phyloP scores from a whole-genome alignment of 192 early-diverging fungal genomes.

The Coemansia sp. region DNA sequence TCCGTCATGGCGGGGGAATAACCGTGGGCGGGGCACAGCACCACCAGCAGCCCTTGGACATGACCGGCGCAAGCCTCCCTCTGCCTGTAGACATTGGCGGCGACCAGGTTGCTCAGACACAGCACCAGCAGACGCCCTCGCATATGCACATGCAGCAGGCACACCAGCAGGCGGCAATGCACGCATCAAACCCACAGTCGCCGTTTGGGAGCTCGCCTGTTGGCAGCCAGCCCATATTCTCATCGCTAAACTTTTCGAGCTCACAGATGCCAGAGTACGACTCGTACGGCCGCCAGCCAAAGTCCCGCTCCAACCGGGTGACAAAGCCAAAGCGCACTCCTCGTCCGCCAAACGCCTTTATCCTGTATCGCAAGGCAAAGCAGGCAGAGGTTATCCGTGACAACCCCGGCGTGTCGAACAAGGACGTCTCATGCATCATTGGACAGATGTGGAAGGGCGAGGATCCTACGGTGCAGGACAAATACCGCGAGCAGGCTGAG shows the following conservation, averaged over 20 bases:
- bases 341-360: conserved; percentile 58
- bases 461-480: conserved; percentile 48
- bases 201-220: conserved; percentile 44
- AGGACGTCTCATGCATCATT: conserved; percentile 59
- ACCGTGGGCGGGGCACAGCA: conserved; percentile 31
- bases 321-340: conserved; percentile 57
- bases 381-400: conserved; percentile 56
- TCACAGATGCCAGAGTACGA: conserved; percentile 54
- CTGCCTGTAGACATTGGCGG: conserved; percentile 38
- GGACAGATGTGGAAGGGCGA: conserved; percentile 60
- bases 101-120: conserved; percentile 25
- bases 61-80: conserved; percentile 38
- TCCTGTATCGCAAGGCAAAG: conserved; percentile 59
- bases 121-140: conserved; percentile 6
- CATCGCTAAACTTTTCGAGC: conserved; percentile 42
- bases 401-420: conserved; percentile 57
- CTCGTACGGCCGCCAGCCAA: conserved; percentile 38
- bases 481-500: conserved; percentile 57
- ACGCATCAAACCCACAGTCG: conserved; percentile 30
- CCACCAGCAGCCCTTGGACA: conserved; percentile 33
- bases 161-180: conserved; percentile 26
- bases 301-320: conserved; percentile 33
- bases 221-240: conserved; percentile 44
- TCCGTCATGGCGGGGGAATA: conserved; percentile 38
- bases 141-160: conserved; percentile 8